A percentile compares a stretch with the other conserved stretches of the same genome.
Conservation (phyloP, 257 asterid species). For the Solanum chiquidenum region DNA sequence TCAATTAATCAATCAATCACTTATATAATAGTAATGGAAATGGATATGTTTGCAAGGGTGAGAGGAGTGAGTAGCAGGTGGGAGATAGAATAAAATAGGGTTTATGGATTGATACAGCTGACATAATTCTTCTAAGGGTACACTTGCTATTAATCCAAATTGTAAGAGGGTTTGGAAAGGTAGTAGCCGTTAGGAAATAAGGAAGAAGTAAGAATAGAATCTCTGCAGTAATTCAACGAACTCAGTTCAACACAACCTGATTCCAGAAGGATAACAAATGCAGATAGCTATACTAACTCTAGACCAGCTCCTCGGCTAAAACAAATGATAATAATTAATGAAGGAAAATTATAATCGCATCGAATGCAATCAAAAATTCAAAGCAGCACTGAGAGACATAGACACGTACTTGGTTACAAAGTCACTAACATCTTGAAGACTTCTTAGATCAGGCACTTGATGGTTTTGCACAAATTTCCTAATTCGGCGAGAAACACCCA, state of each 20-base stretch:
- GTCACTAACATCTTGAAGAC: constrained; percentile 56
- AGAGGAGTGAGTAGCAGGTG: neutral
- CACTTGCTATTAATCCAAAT: neutral
- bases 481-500: constrained; percentile 82
- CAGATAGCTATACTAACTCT: neutral
- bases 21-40: neutral
- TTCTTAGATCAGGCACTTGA: constrained; percentile 75
- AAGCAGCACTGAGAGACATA: neutral
- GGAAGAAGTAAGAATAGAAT: neutral
- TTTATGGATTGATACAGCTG: neutral
- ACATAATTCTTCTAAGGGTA: neutral
- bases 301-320: neutral
- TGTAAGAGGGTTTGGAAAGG: neutral
- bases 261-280: neutral
- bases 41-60: neutral
- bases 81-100: neutral
- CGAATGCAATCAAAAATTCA: neutral
- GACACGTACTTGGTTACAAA: constrained; percentile 63
- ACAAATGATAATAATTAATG: too few species aligned
- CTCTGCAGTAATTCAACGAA: neutral
- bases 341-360: neutral
- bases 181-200: neutral
- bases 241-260: neutral
- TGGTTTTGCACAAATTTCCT: constrained; percentile 89
- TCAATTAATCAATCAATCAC: neutral